Conservation (phyloP, 2,329 filamentous ascomycete species). For the Dactylellina cionopaga region DNA sequence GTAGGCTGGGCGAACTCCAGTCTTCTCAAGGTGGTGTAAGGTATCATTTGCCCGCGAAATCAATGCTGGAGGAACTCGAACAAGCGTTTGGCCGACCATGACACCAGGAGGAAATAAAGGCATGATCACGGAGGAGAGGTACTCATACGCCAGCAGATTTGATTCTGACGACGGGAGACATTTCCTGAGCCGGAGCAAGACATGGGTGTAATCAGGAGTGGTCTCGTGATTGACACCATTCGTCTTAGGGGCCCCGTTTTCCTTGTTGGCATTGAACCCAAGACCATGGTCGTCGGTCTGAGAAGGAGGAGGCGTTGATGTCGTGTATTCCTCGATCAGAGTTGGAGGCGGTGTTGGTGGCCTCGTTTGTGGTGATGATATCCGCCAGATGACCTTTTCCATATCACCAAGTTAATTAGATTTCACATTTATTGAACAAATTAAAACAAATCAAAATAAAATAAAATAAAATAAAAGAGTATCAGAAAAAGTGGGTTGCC, state of each 20-base stretch:
- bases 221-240: slow-evolving; percentile 42
- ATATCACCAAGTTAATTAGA: slow-evolving; percentile 15
- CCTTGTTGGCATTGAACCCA: not conserved
- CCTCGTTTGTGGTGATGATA: slow-evolving; percentile 20
- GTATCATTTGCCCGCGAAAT: slow-evolving; percentile 67
- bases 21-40: slow-evolving; percentile 65
- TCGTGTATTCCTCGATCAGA: slow-evolving; percentile 59
- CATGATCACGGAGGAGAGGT: slow-evolving; percentile 66
- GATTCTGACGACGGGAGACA: slow-evolving; percentile 65
- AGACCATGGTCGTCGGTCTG: slow-evolving; percentile 54
- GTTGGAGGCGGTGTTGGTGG: slow-evolving; percentile 43
- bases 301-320: slow-evolving; percentile 54
- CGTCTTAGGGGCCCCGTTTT: slow-evolving; percentile 4
- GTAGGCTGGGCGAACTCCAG: slow-evolving; percentile 63
- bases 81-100: slow-evolving; percentile 68
- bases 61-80: slow-evolving; percentile 63
- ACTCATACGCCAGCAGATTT: slow-evolving; percentile 60
- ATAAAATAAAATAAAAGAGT: no score
- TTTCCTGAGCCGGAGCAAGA: slow-evolving; percentile 72
- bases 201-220: slow-evolving; percentile 57
- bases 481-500: slow-evolving; percentile 57
- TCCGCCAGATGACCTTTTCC: slow-evolving; percentile 49
- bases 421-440: slow-evolving; percentile 34
- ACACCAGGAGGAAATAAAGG: slow-evolving; percentile 68
- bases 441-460: no score